Evolutionary conservation across 768 basidiomycete species (phyloP), one percentile per base, ranked within the genome.

Genomic region (Phaffia australis): DNA sequence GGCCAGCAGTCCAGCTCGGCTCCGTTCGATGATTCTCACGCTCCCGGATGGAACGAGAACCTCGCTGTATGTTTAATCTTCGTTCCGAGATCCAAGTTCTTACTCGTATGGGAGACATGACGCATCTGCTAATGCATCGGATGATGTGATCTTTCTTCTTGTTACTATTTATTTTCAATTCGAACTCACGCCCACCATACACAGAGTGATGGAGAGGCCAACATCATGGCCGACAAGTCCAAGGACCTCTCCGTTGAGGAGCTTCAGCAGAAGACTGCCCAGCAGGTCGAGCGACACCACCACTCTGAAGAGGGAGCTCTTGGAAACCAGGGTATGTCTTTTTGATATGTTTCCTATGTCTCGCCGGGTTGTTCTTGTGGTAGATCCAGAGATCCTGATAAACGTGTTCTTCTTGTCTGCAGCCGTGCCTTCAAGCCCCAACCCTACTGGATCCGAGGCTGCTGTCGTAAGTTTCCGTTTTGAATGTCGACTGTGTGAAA

Each of bases 41-140:
- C 58, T 42, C 65, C 65, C 25, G 58, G 58, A 30, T 66, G 65
- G 65, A 66, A 66, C 58, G 65, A 66, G 50, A 58, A 58, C n/a
- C 65, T 66, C 49, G 65, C 65, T 21, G 47, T 49, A 59, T 66
- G 25, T 49, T 23, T 8, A 18, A 16, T 60, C 59, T 60, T 18
- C 35, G 46, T 19, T 23, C 25, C 23, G 9, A n/a, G n/a, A n/a
- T n/a, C n/a, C n/a, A n/a, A n/a, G n/a, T n/a, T n/a, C n/a, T 47
- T 27, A 7, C 59, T 29, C 16, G 11, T 23, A 27, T 3, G 11
- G 16, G n/a, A 48, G 48, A 11, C 35, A 21, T 60, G 19, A 14
- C 2, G 11, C 59, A 18, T 29, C 7, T 55, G 21, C 51, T 42
- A 5, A 42, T 42, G 6, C 11, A 42, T 42, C 35, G 35, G 35